Evolutionary conservation across 352 stramenopile genomes (phyloP), one percentile per base, ranked within the genome.

Genomic region (Phytophthora pini): DNA sequence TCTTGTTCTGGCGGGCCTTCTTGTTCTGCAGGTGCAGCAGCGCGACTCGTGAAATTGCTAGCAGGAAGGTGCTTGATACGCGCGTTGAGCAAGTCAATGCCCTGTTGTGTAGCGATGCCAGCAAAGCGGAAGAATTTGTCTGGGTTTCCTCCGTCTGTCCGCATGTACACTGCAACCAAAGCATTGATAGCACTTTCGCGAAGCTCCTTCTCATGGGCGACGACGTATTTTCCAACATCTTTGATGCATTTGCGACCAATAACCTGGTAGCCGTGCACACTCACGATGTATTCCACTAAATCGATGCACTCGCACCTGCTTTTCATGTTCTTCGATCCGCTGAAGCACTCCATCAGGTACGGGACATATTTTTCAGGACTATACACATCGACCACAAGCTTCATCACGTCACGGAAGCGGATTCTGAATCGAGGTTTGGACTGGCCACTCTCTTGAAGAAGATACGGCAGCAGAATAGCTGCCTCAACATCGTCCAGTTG

Each of bases 251-350:
- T 88, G 43, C 90, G 90, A 17, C 88, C 87, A 9, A 94, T 59
- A 12, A 83, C 58, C 4, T 88, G 80, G 12, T 90, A 79, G 0
- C 87, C 87, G 20, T 89, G 74, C 11, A 63, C 67, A 11, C 79
- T 77, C 10, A 92, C 80, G 39, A 96, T 88, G 34, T 85, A 88
- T 70, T 94, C 87, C 12, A 94, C 65, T 36, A 94, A 50, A 59
- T 94, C 85, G 24, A 96, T 90, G 60, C 88, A 96, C 49, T 93
- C 87, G 41, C 81, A 93, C 12, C 87, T 81, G 49, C 87, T 96
- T 39, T 93, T 92, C 65, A 87, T 93, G 60, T 95, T 96, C 67
- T 95, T 96, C 9, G 83, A 92, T 10, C 68, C 79, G 38, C 82
- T 93, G 54, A 96, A 88, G 65, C 88, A 93, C n/a, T 95, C 88